Base-by-base conservation (phyloP, 2,329 filamentous ascomycete species). In the Microsporum ferrugineum region DNA sequence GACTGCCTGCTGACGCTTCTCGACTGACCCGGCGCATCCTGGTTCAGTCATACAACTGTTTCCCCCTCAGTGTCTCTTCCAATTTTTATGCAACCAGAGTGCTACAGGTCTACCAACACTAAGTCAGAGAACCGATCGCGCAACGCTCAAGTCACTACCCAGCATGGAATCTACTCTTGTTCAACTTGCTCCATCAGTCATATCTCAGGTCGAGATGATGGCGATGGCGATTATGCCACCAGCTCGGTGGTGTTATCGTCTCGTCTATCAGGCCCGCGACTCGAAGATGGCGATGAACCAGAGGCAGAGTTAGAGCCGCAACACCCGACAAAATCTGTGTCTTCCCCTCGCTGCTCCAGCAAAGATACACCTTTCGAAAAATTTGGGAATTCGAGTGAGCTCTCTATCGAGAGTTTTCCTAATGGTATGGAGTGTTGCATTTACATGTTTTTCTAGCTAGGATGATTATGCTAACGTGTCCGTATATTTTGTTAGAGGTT, bases 1-100 rank as follows among this genome's bases (percentile, higher is more conserved):
- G 23, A 31, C 17, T 41, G 34, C 31, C 33, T n/a, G 8, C 31
- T 31, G 23, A 39, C 38, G 23, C 36, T 23, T 34, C 61, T 43
- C 70, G 79, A 78, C 80, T 82, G 80, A 79, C 68, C 79, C 77
- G 77, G 75, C 71, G 71, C 62, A 60, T 63, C 65, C 74, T 79
- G 80, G 82, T 77, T 84, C 82, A 80, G 83, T 84, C 81, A n/a
- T 71, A 69, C 68, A 68, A 66, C 31, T 14, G 10, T 27, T 67
- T 66, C 67, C 65, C 62, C 58, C 62, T 66, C 65, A 63, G 65
- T 62, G 69, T 67, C 67, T 66, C 65, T 67, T 68, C 70, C 73
- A 71, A 70, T 72, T 85, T 86, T 80, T 85, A 86, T 86, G 84
- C 83, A 83, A 80, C 73, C 83, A 79, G 82, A 80, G 81, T 74